Percentiles rank a stretch among this genome's conserved stretches.
Conservation (phyloP, 352 stramenopile genomes). For the Aphanomyces stellatus region DNA sequence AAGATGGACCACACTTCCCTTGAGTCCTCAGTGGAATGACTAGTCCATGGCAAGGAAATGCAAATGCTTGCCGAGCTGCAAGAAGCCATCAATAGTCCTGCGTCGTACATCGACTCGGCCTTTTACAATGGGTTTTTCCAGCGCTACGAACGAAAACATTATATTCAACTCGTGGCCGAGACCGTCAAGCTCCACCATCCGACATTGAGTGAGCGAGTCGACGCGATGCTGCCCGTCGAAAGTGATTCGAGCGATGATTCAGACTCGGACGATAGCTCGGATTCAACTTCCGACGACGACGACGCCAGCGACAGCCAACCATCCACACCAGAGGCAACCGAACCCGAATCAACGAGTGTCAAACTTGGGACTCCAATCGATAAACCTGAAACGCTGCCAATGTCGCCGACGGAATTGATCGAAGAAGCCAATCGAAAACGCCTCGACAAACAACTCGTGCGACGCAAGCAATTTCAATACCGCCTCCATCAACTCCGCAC, state of each 20-base stretch:
- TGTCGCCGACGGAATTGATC: slow-evolving; percentile 23
- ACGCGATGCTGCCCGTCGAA: slow-evolving; percentile 32
- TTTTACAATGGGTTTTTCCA: slow-evolving; percentile 80
- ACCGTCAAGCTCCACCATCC: slow-evolving; percentile 56
- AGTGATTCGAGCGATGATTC: neutral
- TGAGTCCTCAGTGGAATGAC: too few relatives aligned
- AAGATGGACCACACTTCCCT: too few relatives aligned
- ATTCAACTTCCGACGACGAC: neutral
- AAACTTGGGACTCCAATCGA: too few relatives aligned
- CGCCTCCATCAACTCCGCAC: slow-evolving; percentile 48
- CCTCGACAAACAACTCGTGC: slow-evolving; percentile 37
- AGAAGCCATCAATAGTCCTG: slow-evolving; percentile 61
- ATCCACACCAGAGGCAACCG: neutral
- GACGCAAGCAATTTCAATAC: slow-evolving; percentile 68
- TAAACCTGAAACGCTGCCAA: neutral
- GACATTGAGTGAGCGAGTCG: slow-evolving; percentile 37
- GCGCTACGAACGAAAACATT: slow-evolving; percentile 59
- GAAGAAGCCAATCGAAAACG: slow-evolving; percentile 22
- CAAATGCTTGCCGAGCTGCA: slow-evolving; percentile 68
- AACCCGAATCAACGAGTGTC: too few relatives aligned
- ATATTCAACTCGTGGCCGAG: slow-evolving; percentile 52
- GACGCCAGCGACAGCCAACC: slow-evolving; percentile 9
- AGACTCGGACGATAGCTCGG: neutral
- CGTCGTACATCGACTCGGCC: slow-evolving; percentile 54
- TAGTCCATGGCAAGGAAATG: slow-evolving; percentile 54